These are phyloP conservation scores for Claviceps spartinae DNA, from an alignment of 2,329 filamentous ascomycete species.

Conservation along the genomic window DNA sequence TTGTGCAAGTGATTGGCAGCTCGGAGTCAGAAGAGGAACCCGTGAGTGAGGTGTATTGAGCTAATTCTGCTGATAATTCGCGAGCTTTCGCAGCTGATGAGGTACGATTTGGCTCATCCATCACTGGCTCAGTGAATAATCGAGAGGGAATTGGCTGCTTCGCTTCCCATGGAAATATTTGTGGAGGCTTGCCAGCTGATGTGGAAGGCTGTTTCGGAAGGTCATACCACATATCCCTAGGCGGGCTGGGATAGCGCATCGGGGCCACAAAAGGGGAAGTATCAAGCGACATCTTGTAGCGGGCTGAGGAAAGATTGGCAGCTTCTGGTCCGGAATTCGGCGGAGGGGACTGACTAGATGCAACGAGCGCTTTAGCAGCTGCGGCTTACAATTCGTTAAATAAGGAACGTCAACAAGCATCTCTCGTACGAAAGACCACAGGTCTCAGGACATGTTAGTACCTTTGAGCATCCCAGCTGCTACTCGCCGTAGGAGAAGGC, in stretches of 20 bases:
- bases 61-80: not conserved
- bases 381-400: not conserved
- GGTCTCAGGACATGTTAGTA: slow-evolving; percentile 15
- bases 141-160: slow-evolving; percentile 49
- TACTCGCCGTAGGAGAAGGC: slow-evolving; percentile 10
- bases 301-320: slow-evolving; percentile 61
- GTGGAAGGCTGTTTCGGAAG: slow-evolving; percentile 53
- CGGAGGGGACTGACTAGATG: slow-evolving; percentile 46
- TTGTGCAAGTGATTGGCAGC: not conserved
- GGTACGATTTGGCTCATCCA: slow-evolving; percentile 13
- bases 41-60: not conserved
- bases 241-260: slow-evolving; percentile 64
- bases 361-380: slow-evolving; percentile 7
- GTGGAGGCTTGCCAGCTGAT: slow-evolving; percentile 40
- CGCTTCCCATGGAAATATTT: slow-evolving; percentile 86
- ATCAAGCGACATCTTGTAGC: slow-evolving; percentile 75
- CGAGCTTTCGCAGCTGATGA: slow-evolving; percentile 9
- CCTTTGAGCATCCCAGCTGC: slow-evolving; percentile 42
- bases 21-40: not conserved
- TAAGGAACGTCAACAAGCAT: not conserved
- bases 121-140: slow-evolving; percentile 34
- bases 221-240: slow-evolving; percentile 79
- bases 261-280: slow-evolving; percentile 64
- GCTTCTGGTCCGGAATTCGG: slow-evolving; percentile 68
- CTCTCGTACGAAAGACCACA: not conserved